Evolutionary conservation across 2,329 filamentous ascomycete genomes (phyloP).

Genomic region (Talaromyces verruculosus): DNA sequence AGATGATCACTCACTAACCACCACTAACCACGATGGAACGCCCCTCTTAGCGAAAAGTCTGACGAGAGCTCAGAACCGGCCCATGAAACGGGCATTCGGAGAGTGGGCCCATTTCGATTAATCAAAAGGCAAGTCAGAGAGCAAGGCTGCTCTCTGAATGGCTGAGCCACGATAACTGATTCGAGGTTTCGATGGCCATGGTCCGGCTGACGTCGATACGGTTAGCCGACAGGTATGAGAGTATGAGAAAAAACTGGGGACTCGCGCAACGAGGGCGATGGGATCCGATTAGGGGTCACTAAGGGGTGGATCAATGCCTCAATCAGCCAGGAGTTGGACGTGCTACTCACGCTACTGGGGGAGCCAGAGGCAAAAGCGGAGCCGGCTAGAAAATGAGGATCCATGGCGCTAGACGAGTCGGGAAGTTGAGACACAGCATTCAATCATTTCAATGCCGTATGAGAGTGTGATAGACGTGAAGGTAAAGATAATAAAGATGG

Average conservation of each 20-base stretch:
- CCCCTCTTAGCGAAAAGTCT: constrained; percentile 4
- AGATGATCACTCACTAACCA: constrained; percentile 1
- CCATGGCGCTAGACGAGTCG: constrained; percentile 9
- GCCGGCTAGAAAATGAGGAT: constrained; percentile 15
- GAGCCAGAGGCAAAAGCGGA: constrained; percentile 17
- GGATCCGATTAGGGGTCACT: background rate
- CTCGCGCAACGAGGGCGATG: constrained; percentile 10
- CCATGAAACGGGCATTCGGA: background rate
- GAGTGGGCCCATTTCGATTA: background rate
- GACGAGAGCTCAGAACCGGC: background rate
- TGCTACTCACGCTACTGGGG: constrained; percentile 8
- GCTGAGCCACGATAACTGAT: constrained; percentile 7
- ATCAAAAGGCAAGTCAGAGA: background rate
- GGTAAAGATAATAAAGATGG: background rate
- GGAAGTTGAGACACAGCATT: background rate
- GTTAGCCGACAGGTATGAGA: constrained; percentile 10
- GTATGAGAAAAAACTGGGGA: constrained; percentile 16
- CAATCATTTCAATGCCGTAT: too few species aligned
- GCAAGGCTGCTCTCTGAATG: constrained; percentile 6
- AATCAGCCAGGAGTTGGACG: background rate
- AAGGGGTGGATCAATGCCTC: background rate
- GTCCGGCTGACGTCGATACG: constrained; percentile 20
- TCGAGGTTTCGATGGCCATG: background rate
- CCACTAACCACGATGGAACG: background rate
- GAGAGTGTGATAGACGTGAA: too few species aligned